Evolutionary conservation across 768 basidiomycete species (phyloP).

Genomic region (Lepiota subincarnata): DNA sequence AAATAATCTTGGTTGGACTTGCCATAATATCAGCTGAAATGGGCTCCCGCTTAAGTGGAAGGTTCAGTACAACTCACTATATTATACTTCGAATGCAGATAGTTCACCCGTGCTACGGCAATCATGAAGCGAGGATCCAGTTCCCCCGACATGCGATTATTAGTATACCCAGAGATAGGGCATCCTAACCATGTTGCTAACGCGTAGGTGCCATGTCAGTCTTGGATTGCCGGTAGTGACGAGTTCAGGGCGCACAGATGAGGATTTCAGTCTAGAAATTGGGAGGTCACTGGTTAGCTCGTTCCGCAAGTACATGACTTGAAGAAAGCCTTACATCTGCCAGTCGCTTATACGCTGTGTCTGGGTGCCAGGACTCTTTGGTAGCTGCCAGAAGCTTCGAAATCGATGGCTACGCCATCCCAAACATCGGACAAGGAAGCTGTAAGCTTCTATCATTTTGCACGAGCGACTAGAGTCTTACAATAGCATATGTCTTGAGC

Average conservation of each 20-base stretch:
- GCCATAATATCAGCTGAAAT: background rate
- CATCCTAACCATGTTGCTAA: constrained; percentile 30
- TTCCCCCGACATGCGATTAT: constrained; percentile 4
- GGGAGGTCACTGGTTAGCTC: background rate
- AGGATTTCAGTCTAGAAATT: constrained; percentile 38
- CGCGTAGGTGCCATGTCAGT: background rate
- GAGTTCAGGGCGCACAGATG: constrained; percentile 25
- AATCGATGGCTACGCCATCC: constrained; percentile 35
- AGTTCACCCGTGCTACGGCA: constrained; percentile 35
- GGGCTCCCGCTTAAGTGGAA: background rate
- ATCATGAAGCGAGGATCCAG: constrained; percentile 32
- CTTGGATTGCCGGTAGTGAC: background rate
- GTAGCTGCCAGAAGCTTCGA: constrained; percentile 40
- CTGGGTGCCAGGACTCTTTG: constrained; percentile 31
- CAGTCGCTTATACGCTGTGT: constrained; percentile 38
- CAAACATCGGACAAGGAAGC: background rate
- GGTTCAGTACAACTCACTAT: constrained; percentile 27
- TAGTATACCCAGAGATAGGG: constrained; percentile 18
- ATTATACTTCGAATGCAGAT: constrained; percentile 33
- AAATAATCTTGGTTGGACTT: constrained; percentile 30
- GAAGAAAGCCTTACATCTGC: constrained; percentile 37
- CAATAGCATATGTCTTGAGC: constrained; percentile 50
- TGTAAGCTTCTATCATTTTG: background rate
- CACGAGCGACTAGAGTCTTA: constrained; percentile 20
- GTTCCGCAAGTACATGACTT: background rate